Base-by-base conservation (phyloP, 169 alveolate genomes). In the Plasmodium gonderi region DNA sequence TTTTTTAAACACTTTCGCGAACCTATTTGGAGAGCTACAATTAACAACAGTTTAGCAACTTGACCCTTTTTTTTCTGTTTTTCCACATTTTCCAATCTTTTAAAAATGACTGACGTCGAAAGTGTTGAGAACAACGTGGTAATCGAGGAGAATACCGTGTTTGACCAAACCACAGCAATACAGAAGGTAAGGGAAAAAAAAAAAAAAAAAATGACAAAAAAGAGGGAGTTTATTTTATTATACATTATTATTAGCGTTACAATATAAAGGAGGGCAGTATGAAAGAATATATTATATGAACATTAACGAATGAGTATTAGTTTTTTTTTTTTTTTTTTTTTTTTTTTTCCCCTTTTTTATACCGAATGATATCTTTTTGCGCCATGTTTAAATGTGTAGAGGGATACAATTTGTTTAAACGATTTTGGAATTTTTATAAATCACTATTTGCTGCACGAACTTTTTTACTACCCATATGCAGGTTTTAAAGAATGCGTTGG, bases 401-500 rank as follows among this genome's bases (percentile, higher is more conserved):
- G n/a, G n/a, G n/a, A n/a, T n/a, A n/a, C n/a, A n/a, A n/a, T n/a
- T n/a, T n/a, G n/a, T n/a, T n/a, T n/a, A n/a, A n/a, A n/a, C n/a
- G n/a, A n/a, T n/a, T n/a, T n/a, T n/a, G n/a, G n/a, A n/a, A n/a
- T n/a, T n/a, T n/a, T n/a, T n/a, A n/a, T n/a, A n/a, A n/a, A n/a
- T n/a, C n/a, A n/a, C n/a, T n/a, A n/a, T n/a, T n/a, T n/a, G n/a
- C n/a, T n/a, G n/a, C n/a, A n/a, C n/a, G n/a, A n/a, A n/a, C 20
- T 64, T 95, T 31, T 49, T 79, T 47, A 1, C 36, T 64, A 11
- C 64, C 26, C 3, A 36, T 72, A 67, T 93, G 80, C 64, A 96
- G 95, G 99, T 97, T 20, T 85, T 97, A 76, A 96, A 95, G 96
- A 96, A 97, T 85, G 97, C 99, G 26, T 91, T 96, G 80, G 96